Evolutionary conservation across 768 basidiomycete species (phyloP).

Genomic region (Boletus sp.): DNA sequence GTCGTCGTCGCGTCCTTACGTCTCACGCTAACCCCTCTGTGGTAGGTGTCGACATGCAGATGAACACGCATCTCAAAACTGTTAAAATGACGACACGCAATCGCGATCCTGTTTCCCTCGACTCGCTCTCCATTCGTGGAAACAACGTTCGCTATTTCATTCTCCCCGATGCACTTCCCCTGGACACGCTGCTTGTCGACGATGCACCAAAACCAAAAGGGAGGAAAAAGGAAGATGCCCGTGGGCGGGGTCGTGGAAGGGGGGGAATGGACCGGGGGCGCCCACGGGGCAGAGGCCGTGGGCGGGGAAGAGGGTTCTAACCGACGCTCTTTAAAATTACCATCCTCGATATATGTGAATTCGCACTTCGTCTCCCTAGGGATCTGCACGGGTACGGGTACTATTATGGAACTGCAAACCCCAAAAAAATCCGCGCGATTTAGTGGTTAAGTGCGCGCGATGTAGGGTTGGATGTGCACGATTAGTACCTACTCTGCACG

Average conservation of each 20-base stretch:
- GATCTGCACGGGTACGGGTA: too few relatives aligned
- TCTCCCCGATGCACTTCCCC: constrained; percentile 93
- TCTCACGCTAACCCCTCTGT: neutral
- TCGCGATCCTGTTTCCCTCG: constrained; percentile 82
- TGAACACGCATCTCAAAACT: constrained; percentile 98
- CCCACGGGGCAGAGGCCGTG: constrained; percentile 55
- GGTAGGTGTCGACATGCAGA: constrained; percentile 96
- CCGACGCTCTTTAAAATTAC: too few relatives aligned
- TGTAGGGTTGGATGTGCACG: too few relatives aligned
- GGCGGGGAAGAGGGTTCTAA: constrained; percentile 44
- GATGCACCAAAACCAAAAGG: constrained; percentile 96
- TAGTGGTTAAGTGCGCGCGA: too few relatives aligned
- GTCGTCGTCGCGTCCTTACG: neutral
- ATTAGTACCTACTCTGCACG: too few relatives aligned
- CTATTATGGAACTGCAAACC: too few relatives aligned
- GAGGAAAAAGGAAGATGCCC: constrained; percentile 80
- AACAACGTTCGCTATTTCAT: constrained; percentile 97
- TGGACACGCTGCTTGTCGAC: constrained; percentile 96
- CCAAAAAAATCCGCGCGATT: too few relatives aligned
- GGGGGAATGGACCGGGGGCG: constrained; percentile 48
- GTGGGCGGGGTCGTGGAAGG: constrained; percentile 61
- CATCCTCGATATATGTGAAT: too few relatives aligned
- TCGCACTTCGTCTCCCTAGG: too few relatives aligned
- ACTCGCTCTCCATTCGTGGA: constrained; percentile 90
- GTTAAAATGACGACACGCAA: constrained; percentile 95